These are phyloP conservation scores for Naganishia vaughanmartiniae DNA, from an alignment of 768 basidiomycete species.

Conservation along the genomic window DNA sequence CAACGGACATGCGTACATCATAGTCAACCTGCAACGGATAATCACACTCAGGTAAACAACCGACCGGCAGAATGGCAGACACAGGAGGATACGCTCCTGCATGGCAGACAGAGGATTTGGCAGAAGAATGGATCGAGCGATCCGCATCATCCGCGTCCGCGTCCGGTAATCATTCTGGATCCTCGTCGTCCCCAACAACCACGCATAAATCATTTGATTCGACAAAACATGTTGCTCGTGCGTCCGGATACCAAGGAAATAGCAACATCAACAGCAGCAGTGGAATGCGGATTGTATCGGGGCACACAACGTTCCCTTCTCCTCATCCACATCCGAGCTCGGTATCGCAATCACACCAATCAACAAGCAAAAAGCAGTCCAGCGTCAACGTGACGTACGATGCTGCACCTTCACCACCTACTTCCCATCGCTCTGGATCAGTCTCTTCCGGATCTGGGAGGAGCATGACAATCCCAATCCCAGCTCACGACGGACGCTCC, in stretches of 20 bases:
- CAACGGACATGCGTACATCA: not conserved
- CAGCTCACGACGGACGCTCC: slow-evolving; percentile 6
- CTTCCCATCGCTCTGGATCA: slow-evolving; percentile 27
- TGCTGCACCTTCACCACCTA: slow-evolving; percentile 36
- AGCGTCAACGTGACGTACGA: slow-evolving; percentile 17
- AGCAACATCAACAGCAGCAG: not conserved
- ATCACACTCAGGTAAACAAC: too few species aligned
- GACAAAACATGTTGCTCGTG: slow-evolving; percentile 7
- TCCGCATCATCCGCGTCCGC: slow-evolving; percentile 29
- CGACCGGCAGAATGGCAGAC: not conserved
- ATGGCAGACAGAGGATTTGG: slow-evolving; percentile 69
- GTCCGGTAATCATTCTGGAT: slow-evolving; percentile 29
- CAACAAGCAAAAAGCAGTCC: slow-evolving; percentile 9
- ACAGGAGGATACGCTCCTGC: slow-evolving; percentile 33
- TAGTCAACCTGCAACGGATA: not conserved
- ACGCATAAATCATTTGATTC: slow-evolving; percentile 30
- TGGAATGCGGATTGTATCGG: slow-evolving; percentile 38
- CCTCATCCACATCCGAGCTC: slow-evolving; percentile 29
- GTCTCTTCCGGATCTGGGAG: slow-evolving; percentile 5
- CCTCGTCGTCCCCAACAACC: slow-evolving; percentile 50
- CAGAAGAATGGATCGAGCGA: slow-evolving; percentile 82
- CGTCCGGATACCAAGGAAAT: not conserved
- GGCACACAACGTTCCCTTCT: slow-evolving; percentile 39
- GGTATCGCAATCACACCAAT: slow-evolving; percentile 57
- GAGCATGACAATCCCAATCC: not conserved